Evolutionary conservation across 2,329 filamentous ascomycete species (phyloP).

Genomic region (Penicillium brasilianum): DNA sequence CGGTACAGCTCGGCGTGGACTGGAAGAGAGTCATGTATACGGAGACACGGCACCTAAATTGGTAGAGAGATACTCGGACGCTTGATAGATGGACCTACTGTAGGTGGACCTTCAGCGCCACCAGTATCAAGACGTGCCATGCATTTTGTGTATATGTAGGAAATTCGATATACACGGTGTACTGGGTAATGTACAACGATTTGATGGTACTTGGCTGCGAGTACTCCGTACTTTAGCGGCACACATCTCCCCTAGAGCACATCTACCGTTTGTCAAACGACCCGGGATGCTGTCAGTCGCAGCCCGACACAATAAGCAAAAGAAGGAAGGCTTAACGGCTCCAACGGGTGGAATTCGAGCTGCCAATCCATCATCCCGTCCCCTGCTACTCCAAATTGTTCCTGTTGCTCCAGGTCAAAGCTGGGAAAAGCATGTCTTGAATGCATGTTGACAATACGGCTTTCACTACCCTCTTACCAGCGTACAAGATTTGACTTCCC

Average conservation of each 20-base stretch:
- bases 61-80: background rate
- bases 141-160: background rate
- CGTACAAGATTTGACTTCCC: background rate
- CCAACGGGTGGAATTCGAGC: conserved; percentile 15
- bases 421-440: background rate
- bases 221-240: background rate
- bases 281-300: background rate
- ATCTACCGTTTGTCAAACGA: background rate
- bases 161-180: background rate
- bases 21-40: background rate
- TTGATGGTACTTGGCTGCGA: background rate
- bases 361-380: background rate
- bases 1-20: background rate
- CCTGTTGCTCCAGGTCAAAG: background rate
- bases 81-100: background rate
- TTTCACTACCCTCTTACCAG: background rate
- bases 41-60: background rate
- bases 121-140: background rate
- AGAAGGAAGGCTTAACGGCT: conserved; percentile 11
- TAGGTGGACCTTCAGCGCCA: background rate
- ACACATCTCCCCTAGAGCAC: background rate
- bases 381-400: background rate
- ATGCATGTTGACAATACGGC: too few species aligned
- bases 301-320: background rate
- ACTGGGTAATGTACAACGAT: background rate